Conservation (phyloP, 768 basidiomycete species). For the Symmetrospora coprosmae region DNA sequence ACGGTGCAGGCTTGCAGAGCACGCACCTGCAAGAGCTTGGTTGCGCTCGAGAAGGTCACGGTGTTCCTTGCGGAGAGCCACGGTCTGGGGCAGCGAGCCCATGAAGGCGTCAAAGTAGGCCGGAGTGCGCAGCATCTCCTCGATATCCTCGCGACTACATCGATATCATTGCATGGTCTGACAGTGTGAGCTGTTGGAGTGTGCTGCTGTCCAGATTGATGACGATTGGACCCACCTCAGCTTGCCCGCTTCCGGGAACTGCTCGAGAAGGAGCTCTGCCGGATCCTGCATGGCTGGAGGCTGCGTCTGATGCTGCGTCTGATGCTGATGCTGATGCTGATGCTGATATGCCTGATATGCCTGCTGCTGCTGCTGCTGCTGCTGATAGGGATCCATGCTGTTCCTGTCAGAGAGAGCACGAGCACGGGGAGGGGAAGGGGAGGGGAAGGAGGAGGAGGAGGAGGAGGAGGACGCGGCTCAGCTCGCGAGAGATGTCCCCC, state of each 20-base stretch:
- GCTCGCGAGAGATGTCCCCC: no score
- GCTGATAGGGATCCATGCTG: no score
- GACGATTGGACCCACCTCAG: constrained; percentile 13
- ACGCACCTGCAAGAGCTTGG: constrained; percentile 14
- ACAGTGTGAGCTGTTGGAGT: background rate
- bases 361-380: no score
- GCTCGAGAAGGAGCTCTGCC: constrained; percentile 11
- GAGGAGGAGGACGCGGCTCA: no score
- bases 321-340: no score
- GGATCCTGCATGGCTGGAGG: no score
- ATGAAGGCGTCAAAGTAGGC: constrained; percentile 26
- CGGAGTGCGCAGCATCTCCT: constrained; percentile 7
- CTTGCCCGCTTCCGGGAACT: constrained; percentile 15
- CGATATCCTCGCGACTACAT: constrained; percentile 23
- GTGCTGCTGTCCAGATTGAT: no score
- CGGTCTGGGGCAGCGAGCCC: background rate
- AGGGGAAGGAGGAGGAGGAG: no score
- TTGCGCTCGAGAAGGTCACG: background rate
- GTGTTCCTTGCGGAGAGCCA: background rate
- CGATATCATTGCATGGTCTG: background rate
- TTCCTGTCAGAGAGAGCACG: no score
- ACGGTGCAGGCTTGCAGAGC: background rate
- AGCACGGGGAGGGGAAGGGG: no score
- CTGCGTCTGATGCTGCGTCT: no score
- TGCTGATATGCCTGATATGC: no score